A percentile compares a stretch with the other conserved stretches of the same genome.
Conservation (phyloP, 306 rosid genomes). For the Trifolium subterraneum region DNA sequence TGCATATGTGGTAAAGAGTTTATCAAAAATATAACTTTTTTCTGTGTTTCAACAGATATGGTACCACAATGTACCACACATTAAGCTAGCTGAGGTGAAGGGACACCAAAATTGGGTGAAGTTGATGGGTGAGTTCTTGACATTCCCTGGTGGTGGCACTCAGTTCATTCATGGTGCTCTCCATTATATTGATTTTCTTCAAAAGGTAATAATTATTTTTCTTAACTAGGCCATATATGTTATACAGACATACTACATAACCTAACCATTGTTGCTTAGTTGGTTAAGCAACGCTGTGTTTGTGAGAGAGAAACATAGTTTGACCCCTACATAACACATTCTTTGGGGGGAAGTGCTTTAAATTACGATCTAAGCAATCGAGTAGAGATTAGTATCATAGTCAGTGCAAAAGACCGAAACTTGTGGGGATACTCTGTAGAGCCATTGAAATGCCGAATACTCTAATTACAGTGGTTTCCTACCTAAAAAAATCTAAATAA, state of each 20-base stretch:
- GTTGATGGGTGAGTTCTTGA: slow-evolving; percentile 82
- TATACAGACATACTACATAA: not conserved
- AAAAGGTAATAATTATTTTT: slow-evolving; percentile 56
- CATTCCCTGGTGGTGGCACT: slow-evolving; percentile 96
- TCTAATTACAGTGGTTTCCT: not conserved
- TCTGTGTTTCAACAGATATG: slow-evolving; percentile 61
- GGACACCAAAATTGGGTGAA: slow-evolving; percentile 98
- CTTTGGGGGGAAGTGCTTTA: not conserved
- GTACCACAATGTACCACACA: slow-evolving; percentile 88
- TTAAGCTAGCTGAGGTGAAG: slow-evolving; percentile 75
- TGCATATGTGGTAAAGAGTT: not conserved
- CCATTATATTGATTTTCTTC: slow-evolving; percentile 84
- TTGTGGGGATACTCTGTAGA: not conserved
- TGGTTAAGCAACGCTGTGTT: not conserved
- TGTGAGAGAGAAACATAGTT: not conserved
- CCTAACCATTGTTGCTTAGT: not conserved
- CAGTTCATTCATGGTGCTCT: slow-evolving; percentile 95
- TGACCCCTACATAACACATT: not conserved
- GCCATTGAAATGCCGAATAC: not conserved
- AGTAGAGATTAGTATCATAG: not conserved
- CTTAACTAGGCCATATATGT: not conserved
- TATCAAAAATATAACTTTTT: not conserved
- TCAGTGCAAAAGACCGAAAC: too few species aligned
- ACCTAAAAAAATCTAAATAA: not conserved
- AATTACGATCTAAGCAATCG: not conserved